Conservation (phyloP, 176 grass and related monocot species). For the Thalia dealbata region DNA sequence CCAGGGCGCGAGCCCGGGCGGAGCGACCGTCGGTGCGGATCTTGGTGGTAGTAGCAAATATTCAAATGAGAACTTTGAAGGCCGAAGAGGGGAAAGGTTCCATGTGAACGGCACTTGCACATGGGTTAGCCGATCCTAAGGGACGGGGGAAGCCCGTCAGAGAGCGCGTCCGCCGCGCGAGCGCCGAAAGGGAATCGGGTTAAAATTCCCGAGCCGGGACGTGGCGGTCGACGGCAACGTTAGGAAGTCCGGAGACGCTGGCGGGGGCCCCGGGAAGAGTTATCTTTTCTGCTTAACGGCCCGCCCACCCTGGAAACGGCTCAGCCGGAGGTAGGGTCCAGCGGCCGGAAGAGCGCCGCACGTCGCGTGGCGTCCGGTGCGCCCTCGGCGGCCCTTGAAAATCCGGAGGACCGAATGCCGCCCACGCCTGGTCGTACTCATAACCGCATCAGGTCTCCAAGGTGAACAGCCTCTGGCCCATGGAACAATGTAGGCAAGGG, state of each 20-base stretch:
- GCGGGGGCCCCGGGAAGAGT: conserved; percentile 52
- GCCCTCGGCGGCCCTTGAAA: too few relatives aligned
- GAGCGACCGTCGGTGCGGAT: background rate
- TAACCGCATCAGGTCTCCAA: too few relatives aligned
- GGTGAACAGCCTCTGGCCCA: too few relatives aligned
- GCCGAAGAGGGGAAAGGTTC: conserved; percentile 48
- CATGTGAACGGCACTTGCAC: conserved; percentile 45
- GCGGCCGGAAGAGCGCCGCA: too few relatives aligned
- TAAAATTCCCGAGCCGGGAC: conserved; percentile 40
- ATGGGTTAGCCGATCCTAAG: conserved; percentile 45
- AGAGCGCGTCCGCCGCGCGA: conserved; percentile 9
- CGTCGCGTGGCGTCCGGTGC: too few relatives aligned
- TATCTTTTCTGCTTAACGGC: conserved; percentile 56
- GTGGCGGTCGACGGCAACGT: conserved; percentile 39
- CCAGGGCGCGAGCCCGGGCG: conserved; percentile 7
- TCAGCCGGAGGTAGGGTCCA: too few relatives aligned
- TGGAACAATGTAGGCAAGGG: too few relatives aligned
- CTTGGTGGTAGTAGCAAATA: conserved; percentile 35
- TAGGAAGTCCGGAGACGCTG: conserved; percentile 44
- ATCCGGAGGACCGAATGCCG: too few relatives aligned
- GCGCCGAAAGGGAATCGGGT: conserved; percentile 26
- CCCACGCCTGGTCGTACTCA: too few relatives aligned
- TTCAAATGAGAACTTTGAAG: conserved; percentile 50
- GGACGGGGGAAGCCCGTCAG: conserved; percentile 31
- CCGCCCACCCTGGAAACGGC: too few relatives aligned